Evolutionary conservation across 306 rosid species (phyloP).

Genomic region (Vigna mungo): DNA sequence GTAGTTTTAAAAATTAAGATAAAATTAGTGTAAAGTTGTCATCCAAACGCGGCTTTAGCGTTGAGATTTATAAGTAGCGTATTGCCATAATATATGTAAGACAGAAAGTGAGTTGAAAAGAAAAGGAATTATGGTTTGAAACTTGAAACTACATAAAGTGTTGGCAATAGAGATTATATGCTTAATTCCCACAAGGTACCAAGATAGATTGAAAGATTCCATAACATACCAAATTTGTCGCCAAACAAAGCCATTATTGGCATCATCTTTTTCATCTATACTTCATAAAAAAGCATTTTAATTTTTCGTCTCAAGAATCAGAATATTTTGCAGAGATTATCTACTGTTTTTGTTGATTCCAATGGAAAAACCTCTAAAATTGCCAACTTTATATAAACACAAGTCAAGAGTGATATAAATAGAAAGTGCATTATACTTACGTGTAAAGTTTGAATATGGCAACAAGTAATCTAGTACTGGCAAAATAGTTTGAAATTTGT

Average conservation of each 20-base stretch:
- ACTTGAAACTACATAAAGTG: not conserved
- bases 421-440: not conserved
- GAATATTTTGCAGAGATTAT: conserved; percentile 9
- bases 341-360: not conserved
- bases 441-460: not conserved
- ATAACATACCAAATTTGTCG: conserved; percentile 20
- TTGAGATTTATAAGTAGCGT: not conserved
- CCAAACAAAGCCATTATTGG: not conserved
- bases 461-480: too few relatives aligned
- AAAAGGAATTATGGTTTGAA: not conserved
- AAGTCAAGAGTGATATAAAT: conserved; percentile 6
- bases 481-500: too few relatives aligned
- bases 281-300: not conserved
- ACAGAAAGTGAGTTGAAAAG: not conserved
- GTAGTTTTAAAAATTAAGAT: too few relatives aligned
- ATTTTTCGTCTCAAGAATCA: not conserved
- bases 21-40: too few relatives aligned
- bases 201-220: not conserved
- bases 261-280: conserved; percentile 4
- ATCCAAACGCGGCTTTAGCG: not conserved
- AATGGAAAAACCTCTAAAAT: not conserved
- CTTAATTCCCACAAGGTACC: conserved; percentile 1
- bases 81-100: not conserved
- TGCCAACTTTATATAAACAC: too few relatives aligned
- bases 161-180: conserved; percentile 13